Conservation (phyloP, 2,329 filamentous ascomycete genomes). For the Botrytis galanthina region DNA sequence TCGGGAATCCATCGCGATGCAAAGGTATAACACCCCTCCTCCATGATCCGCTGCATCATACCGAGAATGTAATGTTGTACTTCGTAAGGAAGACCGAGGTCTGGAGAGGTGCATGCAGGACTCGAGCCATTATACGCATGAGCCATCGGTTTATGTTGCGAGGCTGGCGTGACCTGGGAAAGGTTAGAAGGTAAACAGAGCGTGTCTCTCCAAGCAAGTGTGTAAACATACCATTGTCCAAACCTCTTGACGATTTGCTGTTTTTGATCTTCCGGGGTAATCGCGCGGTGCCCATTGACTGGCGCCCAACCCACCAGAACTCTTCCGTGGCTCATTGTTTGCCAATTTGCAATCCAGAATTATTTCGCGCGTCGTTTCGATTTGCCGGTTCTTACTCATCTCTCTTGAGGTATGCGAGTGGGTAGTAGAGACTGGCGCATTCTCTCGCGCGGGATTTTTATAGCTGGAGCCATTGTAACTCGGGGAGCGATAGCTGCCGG, state of each 20-base stretch:
- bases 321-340: background rate
- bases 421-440: slow-evolving; percentile 8
- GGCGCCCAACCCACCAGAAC: slow-evolving; percentile 11
- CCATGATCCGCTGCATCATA: slow-evolving; percentile 36
- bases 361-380: background rate
- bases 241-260: slow-evolving; percentile 23
- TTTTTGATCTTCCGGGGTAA: slow-evolving; percentile 9
- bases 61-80: slow-evolving; percentile 38
- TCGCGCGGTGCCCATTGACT: slow-evolving; percentile 36
- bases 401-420: background rate
- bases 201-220: slow-evolving; percentile 12
- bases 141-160: background rate
- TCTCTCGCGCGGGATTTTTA: background rate
- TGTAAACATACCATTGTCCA: slow-evolving; percentile 30
- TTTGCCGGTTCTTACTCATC: background rate
- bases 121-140: slow-evolving; percentile 10
- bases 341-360: background rate
- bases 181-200: slow-evolving; percentile 2
- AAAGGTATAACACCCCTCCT: slow-evolving; percentile 38
- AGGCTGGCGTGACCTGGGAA: slow-evolving; percentile 7
- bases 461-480: slow-evolving; percentile 10
- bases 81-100: slow-evolving; percentile 38
- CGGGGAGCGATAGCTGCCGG: slow-evolving; percentile 1
- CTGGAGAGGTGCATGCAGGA: slow-evolving; percentile 16
- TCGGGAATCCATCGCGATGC: slow-evolving; percentile 35